Base-by-base conservation (phyloP, 495 filamentous ascomycete genomes). In the Geoglossum glabrum region DNA sequence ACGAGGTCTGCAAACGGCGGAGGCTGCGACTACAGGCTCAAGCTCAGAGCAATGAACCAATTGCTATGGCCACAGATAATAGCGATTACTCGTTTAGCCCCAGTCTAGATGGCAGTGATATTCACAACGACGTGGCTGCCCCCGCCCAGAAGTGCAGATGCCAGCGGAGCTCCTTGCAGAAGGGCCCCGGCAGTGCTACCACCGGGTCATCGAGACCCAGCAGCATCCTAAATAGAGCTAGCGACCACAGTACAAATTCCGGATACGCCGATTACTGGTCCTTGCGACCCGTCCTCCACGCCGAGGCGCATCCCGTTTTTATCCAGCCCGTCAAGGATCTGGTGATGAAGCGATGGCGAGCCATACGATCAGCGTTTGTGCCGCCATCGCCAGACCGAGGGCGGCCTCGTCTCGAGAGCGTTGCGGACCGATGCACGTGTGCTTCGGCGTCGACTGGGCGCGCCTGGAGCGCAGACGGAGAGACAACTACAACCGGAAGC, bases 251-350 rank as follows among this genome's bases (percentile, higher is more conserved):
- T 21, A 3, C 40, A 10, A 19, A 9, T 21, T 45, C 11, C n/a
- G 11, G 55, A 15, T 27, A 62, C 54, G 33, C 40, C 15, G 60
- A 52, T 10, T 54, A 43, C 17, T 10, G 19, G 23, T 27, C 49
- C 13, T 54, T 64, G 13, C 49, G 62, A 19, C 51, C 61, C 21
- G 33, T 55, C 17, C 55, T 65, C 36, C 59, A 55, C 9, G 61
- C 64, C 1, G 64, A 66, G 49, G 57, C 63, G 13, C 63, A 63
- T 33, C 64, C 58, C 31, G 57, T 63, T 0, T 65, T 62, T 36
- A 54, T 66, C 5, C 63, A 66, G 46, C 64, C 64, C 23, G 63
- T 65, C 1, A 64, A 58, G 49, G 61, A 66, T 36, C 55, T 63
- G 30, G 60, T 62, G 10, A 60, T 66, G 1, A 63, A 57, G 54